Evolutionary conservation across 78 protist genomes (phyloP).

Genomic region (Monosiga brevicollis): DNA sequence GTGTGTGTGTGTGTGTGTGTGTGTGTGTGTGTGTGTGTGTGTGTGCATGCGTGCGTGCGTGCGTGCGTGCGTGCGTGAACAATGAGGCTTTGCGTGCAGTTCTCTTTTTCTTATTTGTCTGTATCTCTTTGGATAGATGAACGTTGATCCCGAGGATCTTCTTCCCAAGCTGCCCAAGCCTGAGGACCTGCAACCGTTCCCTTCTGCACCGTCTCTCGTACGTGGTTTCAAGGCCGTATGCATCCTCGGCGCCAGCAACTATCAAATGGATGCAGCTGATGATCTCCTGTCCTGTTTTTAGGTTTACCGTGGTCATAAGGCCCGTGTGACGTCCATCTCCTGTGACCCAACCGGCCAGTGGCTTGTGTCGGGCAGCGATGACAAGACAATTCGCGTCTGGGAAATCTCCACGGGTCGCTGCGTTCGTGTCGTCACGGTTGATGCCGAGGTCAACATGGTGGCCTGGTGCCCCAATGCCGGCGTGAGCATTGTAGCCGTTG

Average conservation of each 20-base stretch:
- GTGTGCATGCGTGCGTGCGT: neutral
- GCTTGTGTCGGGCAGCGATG: conserved; percentile 73
- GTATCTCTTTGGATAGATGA: too few relatives aligned
- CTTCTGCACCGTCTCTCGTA: conserved; percentile 37
- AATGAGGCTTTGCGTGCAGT: too few relatives aligned
- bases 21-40: too few relatives aligned
- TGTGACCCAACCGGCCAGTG: conserved; percentile 79
- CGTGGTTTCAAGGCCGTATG: neutral
- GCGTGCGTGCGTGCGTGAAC: neutral
- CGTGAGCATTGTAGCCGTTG: conserved; percentile 49
- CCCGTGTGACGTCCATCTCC: conserved; percentile 53
- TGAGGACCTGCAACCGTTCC: conserved; percentile 90
- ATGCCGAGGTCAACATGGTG: conserved; percentile 56
- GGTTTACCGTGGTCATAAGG: conserved; percentile 56
- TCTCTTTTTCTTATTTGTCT: too few relatives aligned
- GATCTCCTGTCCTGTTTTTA: neutral
- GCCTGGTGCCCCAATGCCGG: conserved; percentile 72
- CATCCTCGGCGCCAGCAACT: too few relatives aligned
- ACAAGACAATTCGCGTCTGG: conserved; percentile 71
- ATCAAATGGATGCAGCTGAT: neutral
- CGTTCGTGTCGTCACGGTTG: too few relatives aligned
- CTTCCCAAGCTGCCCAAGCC: conserved; percentile 86
- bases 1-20: neutral
- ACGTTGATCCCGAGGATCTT: conserved; percentile 44
- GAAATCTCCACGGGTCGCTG: conserved; percentile 80